These are phyloP conservation scores for Orobanche coerulescens DNA, from an alignment of 257 asterid species.

Conservation along the genomic window DNA sequence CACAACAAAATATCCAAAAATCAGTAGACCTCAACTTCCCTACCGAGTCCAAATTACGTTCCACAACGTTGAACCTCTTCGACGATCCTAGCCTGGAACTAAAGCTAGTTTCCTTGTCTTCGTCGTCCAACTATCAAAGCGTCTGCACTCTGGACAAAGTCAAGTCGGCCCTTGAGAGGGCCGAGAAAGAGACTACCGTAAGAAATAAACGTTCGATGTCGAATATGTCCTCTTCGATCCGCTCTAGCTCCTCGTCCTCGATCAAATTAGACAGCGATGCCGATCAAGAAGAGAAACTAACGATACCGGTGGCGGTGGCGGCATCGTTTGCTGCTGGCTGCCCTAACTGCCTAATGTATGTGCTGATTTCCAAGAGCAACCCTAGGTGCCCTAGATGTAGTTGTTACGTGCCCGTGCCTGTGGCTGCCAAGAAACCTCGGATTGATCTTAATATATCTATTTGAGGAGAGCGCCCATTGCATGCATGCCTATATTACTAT, in stretches of 20 bases:
- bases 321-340: slow-evolving; percentile 66
- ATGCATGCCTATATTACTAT: no score
- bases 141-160: slow-evolving; percentile 91
- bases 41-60: slow-evolving; percentile 40
- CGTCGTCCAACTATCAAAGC: slow-evolving; percentile 44
- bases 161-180: slow-evolving; percentile 72
- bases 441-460: slow-evolving; percentile 68
- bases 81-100: slow-evolving; percentile 49
- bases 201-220: slow-evolving; percentile 56
- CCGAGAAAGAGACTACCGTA: slow-evolving; percentile 43
- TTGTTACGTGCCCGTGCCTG: slow-evolving; percentile 43
- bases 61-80: slow-evolving; percentile 32
- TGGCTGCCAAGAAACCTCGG: slow-evolving; percentile 45
- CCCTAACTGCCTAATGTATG: slow-evolving; percentile 64
- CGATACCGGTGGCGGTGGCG: no score
- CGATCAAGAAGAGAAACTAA: slow-evolving; percentile 40
- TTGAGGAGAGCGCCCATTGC: no score
- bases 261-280: slow-evolving; percentile 36
- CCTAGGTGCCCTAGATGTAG: slow-evolving; percentile 77
- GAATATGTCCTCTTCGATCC: slow-evolving; percentile 48
- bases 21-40: slow-evolving; percentile 91
- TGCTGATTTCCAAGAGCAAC: slow-evolving; percentile 39
- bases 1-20: no score
- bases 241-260: slow-evolving; percentile 59
- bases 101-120: slow-evolving; percentile 38